Base-by-base conservation (phyloP, 352 stramenopile genomes). In the Phytophthora litchii region DNA sequence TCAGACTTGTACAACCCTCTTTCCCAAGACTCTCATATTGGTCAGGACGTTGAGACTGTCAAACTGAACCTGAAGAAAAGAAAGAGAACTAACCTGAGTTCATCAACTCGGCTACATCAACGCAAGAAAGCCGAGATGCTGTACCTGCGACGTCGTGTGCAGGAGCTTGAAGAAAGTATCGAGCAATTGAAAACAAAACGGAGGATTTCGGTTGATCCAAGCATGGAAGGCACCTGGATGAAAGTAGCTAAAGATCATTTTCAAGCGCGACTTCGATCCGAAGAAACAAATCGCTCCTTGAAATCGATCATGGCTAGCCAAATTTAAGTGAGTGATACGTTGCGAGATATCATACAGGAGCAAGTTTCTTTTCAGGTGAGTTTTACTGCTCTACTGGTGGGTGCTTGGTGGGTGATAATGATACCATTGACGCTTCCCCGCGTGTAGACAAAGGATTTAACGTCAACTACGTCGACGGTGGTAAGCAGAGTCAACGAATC, bases 321-420 rank as follows among this genome's bases (percentile, higher is more conserved):
- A 36, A 20, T 51, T 3, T 17, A 36, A 29, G 31, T 13, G 4
- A 51, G 20, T 19, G 31, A 45, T 8, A 17, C 38, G 7, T 3
- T 59, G 20, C 13, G 20, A 10, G 40, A 16, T 8, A 13, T 51
- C 32, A 8, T 59, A 14, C 13, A 34, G 8, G 34, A 44, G 16
- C 50, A 58, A 50, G 21, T n/a, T 2, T 32, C 41, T 7, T 35
- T 47, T 13, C 41, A 47, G 41, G 41, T 47, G 21, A n/a, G 41
- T 47, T 47, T n/a, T n/a, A n/a, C n/a, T n/a, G n/a, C n/a, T n/a
- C n/a, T 27, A 27, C 23, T 27, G 23, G 3, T 5, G 5, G 23
- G 23, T 27, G 23, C 5, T 27, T 27, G 23, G 23, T 19, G 17
- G 7, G 34, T 40, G 11, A 27, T 27, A 27, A 27, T 27, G 5